These are phyloP conservation scores for Didymella sp. DNA, from an alignment of 2,329 filamentous ascomycete species.

Conservation along the genomic window DNA sequence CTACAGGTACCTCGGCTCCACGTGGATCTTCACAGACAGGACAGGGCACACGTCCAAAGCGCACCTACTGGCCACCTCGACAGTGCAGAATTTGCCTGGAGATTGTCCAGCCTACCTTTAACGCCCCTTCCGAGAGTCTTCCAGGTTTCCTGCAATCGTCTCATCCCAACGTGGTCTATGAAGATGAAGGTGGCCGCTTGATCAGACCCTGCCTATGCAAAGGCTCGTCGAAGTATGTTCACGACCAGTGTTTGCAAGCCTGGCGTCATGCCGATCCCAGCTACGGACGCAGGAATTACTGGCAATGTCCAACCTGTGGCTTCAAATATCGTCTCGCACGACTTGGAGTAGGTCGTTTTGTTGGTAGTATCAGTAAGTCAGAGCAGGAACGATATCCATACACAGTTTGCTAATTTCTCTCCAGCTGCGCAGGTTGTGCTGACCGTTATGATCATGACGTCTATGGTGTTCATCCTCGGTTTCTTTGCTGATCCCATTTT, in stretches of 20 bases:
- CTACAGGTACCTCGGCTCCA: conserved; percentile 26
- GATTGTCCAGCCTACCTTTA: conserved; percentile 66
- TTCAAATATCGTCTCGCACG: conserved; percentile 83
- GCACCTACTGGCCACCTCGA: conserved; percentile 69
- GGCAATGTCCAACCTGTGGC: conserved; percentile 85
- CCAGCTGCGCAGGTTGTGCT: conserved; percentile 69
- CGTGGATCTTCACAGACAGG: conserved; percentile 21
- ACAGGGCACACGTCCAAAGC: conserved; percentile 29
- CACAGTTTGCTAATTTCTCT: conserved; percentile 21
- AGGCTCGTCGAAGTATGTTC: conserved; percentile 90
- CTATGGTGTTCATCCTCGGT: conserved; percentile 80
- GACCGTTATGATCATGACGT: conserved; percentile 73
- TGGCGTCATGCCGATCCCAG: conserved; percentile 80
- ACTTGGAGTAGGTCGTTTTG: conserved; percentile 74
- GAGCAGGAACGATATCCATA: neutral
- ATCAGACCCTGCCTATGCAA: conserved; percentile 93
- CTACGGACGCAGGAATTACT: conserved; percentile 73
- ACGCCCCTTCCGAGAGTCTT: conserved; percentile 60
- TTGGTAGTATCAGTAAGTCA: conserved; percentile 55
- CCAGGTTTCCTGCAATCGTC: conserved; percentile 65
- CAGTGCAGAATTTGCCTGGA: conserved; percentile 93
- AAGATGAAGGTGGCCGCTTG: conserved; percentile 77
- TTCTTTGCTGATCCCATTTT: conserved; percentile 94
- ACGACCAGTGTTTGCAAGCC: conserved; percentile 83
- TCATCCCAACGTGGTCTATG: conserved; percentile 65